Conservation (phyloP, 306 rosid species). For the Astragalus glycyphyllos region DNA sequence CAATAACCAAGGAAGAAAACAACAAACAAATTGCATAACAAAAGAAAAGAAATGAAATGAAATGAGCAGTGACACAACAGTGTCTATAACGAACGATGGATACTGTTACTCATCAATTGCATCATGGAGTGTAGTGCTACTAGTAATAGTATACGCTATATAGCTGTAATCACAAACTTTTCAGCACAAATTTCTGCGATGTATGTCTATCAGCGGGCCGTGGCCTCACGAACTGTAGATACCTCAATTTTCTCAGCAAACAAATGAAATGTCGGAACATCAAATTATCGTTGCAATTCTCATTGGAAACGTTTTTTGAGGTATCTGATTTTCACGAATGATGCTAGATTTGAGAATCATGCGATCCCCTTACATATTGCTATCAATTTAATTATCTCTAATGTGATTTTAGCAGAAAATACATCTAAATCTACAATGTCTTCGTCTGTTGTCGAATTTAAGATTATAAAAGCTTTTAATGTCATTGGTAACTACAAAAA, state of each 20-base stretch:
- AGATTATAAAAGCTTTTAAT: too few relatives aligned
- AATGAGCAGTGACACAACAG: neutral
- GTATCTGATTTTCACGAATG: too few relatives aligned
- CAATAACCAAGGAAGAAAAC: neutral
- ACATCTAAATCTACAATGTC: too few relatives aligned
- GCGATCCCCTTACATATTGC: too few relatives aligned
- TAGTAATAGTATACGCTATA: neutral
- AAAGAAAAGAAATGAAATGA: neutral
- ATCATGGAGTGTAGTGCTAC: too few relatives aligned
- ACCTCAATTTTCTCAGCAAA: constrained; percentile 8
- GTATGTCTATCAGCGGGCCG: neutral
- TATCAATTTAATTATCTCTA: too few relatives aligned
- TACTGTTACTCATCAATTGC: neutral
- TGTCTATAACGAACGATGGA: neutral
- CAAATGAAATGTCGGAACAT: neutral
- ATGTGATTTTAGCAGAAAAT: too few relatives aligned
- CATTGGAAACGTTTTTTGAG: too few relatives aligned
- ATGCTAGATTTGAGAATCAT: too few relatives aligned
- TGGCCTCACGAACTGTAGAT: neutral
- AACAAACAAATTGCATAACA: neutral
- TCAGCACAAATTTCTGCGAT: neutral
- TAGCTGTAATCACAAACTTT: neutral
- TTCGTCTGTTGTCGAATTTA: too few relatives aligned
- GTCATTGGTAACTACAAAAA: too few relatives aligned
- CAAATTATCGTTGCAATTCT: neutral